Conservation (phyloP, 345 rosid genomes). For the Salix purpurea region DNA sequence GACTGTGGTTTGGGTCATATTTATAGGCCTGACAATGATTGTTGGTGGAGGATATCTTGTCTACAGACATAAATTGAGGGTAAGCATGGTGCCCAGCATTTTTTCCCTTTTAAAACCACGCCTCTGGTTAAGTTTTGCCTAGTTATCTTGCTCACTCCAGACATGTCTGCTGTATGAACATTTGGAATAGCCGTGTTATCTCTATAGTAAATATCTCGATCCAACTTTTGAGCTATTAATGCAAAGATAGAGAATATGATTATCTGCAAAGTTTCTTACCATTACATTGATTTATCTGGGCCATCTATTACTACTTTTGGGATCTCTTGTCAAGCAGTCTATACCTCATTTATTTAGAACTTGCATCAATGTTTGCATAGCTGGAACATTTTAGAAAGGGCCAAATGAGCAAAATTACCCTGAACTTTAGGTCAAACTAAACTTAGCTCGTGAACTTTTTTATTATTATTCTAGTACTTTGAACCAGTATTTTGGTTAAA, state of each 20-base stretch:
- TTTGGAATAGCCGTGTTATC: background rate
- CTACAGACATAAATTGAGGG: constrained; percentile 88
- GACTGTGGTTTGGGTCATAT: constrained; percentile 87
- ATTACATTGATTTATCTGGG: background rate
- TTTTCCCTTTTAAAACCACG: background rate
- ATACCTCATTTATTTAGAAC: background rate
- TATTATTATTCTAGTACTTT: no score
- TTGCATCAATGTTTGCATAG: background rate
- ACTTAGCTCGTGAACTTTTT: no score
- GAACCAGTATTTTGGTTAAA: no score
- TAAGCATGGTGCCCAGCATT: constrained; percentile 26
- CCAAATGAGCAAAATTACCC: no score
- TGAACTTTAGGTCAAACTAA: no score
- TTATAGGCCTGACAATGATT: constrained; percentile 73
- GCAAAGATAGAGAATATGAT: background rate
- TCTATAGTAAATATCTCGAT: background rate
- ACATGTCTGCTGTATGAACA: background rate
- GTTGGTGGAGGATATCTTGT: constrained; percentile 81
- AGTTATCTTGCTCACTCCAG: background rate
- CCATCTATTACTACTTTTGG: background rate
- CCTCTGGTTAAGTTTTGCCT: background rate
- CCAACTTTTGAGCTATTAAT: background rate
- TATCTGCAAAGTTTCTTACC: background rate
- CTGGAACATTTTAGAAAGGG: background rate
- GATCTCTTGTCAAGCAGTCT: background rate